Evolutionary conservation across 352 stramenopile species (phyloP), one percentile per base, ranked within the genome.

Genomic region (Globisporangium viniferum): DNA sequence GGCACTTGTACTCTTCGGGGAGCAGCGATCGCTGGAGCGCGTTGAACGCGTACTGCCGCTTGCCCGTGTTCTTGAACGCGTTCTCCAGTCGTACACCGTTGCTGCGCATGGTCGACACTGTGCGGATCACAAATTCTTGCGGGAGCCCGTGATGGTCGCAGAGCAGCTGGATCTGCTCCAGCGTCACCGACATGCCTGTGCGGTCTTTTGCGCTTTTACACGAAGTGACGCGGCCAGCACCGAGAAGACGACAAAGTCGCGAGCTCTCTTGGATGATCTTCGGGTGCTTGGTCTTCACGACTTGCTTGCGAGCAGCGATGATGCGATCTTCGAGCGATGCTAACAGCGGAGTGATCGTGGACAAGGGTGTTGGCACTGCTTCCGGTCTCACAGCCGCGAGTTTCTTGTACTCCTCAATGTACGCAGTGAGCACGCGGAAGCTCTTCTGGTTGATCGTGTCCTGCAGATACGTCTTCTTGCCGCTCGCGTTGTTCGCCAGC

Each of bases 121-220:
- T 90, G 9, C 84, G 84, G 24, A 87, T 75, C 9, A 81, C 71
- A 53, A 81, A 83, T 49, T 92, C 80, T 39, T 80, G 71, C 0
- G 84, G 78, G 20, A 93, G 64, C 0, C 77, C 80, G 60, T 93
- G 84, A 64, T 89, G 75, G 15, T 89, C 79, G 54, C 72, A 77
- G 46, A 93, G 68, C 15, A 93, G 59, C 15, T 82, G 79, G 39
- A 86, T 80, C 68, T 98, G 89, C 74, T 98, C 97, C 39, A 98
- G 91, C 20, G 95, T 98, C 41, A 98, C 88, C 29, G 96, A 95
- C 96, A 99, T 99, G 29, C 90, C 88, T 20, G 96, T 98, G 61
- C 96, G 90, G 79, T 99, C 95, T 71, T 98, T 99, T 9, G 94
- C 95, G 71, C 81, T 97, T 73, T 98, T 98, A 80, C 96, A 99